Base-by-base conservation (phyloP, 139 green algal genomes). In the Chlorella ohadii region DNA sequence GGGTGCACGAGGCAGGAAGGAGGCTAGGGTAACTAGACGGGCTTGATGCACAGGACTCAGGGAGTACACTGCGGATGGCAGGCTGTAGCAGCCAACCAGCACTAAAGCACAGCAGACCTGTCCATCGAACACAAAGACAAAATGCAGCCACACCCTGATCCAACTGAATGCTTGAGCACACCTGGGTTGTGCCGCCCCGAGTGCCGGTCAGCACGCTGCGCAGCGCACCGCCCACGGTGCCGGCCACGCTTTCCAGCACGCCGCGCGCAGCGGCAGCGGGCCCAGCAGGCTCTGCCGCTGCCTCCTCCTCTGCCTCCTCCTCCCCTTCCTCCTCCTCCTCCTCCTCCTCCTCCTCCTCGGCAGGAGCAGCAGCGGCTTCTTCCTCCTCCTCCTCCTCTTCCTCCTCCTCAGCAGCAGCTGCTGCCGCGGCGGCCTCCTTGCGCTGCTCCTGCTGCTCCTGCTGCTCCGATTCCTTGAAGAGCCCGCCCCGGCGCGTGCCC, bases 141-240 rank as follows among this genome's bases (percentile, higher is more conserved):
- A n/a, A n/a, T n/a, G n/a, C n/a, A n/a, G n/a, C n/a, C n/a, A n/a
- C n/a, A n/a, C n/a, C n/a, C n/a, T n/a, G n/a, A n/a, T n/a, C n/a
- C n/a, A n/a, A n/a, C n/a, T n/a, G n/a, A n/a, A n/a, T n/a, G n/a
- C n/a, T n/a, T n/a, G n/a, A n/a, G n/a, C n/a, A n/a, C 47, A 64
- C 65, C 68, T 81, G 36, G 19, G 41, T 7, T 0, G 41, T 20
- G 39, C 66, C 57, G 39, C 13, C 66, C 12, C 44, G 44, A 55
- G 51, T 22, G 51, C 51, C 51, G 22, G 51, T 59, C 79, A 84
- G 66, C 79, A 67, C 79, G 79, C 67, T 84, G 39, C 82, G 71
- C 41, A 86, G 47, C 33, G 55, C 55, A 16, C 28, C 41, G 25
- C 41, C 44, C 28, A 83, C 78, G 0, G 17, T 59, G 3, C 27